phyloP scores from a whole-genome alignment of 441 rosid genomes.

The Viola pubescens region DNA sequence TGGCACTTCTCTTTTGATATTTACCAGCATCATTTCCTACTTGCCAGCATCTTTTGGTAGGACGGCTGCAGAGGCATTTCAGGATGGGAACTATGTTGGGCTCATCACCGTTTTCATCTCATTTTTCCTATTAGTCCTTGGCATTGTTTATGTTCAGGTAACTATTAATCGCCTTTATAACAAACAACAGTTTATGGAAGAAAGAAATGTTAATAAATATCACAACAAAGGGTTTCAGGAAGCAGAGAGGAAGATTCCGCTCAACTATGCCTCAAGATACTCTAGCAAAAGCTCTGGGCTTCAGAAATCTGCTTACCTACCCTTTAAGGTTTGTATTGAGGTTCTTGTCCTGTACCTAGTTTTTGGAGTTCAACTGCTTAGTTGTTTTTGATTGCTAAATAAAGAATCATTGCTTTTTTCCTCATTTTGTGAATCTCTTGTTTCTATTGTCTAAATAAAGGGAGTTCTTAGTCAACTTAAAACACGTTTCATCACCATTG shows the following conservation, averaged over 20 bases:
- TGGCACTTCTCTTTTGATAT: slow-evolving; percentile 88
- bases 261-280: slow-evolving; percentile 93
- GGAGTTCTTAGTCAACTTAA: too few relatives aligned
- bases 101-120: slow-evolving; percentile 58
- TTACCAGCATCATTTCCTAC: slow-evolving; percentile 94
- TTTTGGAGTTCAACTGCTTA: neutral
- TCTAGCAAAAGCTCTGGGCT: slow-evolving; percentile 71
- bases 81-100: slow-evolving; percentile 89
- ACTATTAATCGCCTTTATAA: slow-evolving; percentile 13
- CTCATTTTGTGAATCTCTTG: too few relatives aligned
- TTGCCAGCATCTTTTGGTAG: slow-evolving; percentile 96
- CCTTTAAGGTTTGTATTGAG: slow-evolving; percentile 61
- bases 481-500: too few relatives aligned
- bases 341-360: slow-evolving; percentile 6
- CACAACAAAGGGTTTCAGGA: slow-evolving; percentile 54
- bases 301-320: slow-evolving; percentile 84
- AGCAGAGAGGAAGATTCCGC: slow-evolving; percentile 97
- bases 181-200: slow-evolving; percentile 11
- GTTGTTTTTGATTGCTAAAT: too few relatives aligned
- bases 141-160: slow-evolving; percentile 98
- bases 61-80: slow-evolving; percentile 69
- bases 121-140: slow-evolving; percentile 75
- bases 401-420: too few relatives aligned
- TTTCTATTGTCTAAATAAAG: too few relatives aligned
- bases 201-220: slow-evolving; percentile 21